Evolutionary conservation across 139 green algal genomes (phyloP).

Genomic region (Parachlorella kessleri): DNA sequence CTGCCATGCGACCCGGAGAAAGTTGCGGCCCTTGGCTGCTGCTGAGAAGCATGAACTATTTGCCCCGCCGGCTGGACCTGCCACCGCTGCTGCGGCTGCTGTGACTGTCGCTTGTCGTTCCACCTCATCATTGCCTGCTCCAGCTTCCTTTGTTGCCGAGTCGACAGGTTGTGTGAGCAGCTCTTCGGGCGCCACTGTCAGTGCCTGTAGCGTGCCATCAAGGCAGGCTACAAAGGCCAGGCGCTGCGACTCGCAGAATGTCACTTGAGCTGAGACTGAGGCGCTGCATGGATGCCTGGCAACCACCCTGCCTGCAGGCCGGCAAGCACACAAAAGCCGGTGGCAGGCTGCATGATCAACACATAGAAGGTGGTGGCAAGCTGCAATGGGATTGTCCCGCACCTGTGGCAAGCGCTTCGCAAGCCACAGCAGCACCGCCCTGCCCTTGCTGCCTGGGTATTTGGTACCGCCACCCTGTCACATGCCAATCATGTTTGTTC

Average conservation of each 20-base stretch:
- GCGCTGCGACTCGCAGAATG: constrained; percentile 1
- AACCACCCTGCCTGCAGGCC: background rate
- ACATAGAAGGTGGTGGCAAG: background rate
- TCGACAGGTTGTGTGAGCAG: no score
- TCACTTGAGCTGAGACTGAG: constrained; percentile 37
- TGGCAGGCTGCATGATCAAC: background rate
- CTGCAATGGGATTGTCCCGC: background rate
- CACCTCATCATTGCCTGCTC: no score
- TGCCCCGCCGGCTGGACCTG: no score
- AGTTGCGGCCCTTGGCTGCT: no score
- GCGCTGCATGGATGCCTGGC: constrained; percentile 1
- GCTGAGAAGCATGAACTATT: no score
- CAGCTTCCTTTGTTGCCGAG: no score
- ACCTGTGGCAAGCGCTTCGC: background rate
- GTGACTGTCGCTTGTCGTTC: no score
- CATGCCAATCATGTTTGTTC: no score
- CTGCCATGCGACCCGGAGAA: no score
- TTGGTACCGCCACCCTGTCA: no score
- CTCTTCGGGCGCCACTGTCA: no score
- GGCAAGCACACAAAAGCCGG: background rate
- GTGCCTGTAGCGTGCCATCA: constrained; percentile 19
- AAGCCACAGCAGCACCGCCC: background rate
- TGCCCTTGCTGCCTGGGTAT: background rate
- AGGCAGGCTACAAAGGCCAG: constrained; percentile 31
- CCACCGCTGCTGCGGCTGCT: no score